Base-by-base conservation (phyloP, 352 stramenopile genomes). In the Aphanomyces cochlioides region DNA sequence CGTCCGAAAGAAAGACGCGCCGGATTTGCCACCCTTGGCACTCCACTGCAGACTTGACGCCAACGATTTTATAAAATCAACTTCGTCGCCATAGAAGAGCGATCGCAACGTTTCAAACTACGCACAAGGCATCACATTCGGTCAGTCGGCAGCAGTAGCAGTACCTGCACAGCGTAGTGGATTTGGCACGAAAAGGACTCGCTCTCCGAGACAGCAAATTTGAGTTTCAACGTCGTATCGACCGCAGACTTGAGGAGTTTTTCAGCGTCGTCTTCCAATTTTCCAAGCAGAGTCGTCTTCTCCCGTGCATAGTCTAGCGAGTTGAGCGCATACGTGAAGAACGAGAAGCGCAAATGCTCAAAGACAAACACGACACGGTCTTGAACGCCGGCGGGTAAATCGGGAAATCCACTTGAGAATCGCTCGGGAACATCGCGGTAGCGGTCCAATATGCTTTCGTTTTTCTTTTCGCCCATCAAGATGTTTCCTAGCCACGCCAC, bases 21-120 rank as follows among this genome's bases (percentile, higher is more conserved):
- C 96, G 8, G 93, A 98, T 81, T 99, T 99, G 41, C 97, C 97
- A 37, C 97, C 97, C 69, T 90, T 97, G 15, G 96, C 94, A 50
- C 95, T 82, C 95, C 95, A 99, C 36, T 81, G 80, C 67, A 83
- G 77, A 15, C 93, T 86, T 37, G 92, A 81, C 5, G 89, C 84
- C 69, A 96, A 85, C 3, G 87, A 95, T 63, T 88, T 88, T n/a
- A 94, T 70, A 61, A 88, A 96, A 17, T 79, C 73, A 8, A 71
- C 73, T 21, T 74, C 12, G 39, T 78, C 79, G 4, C 83, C 84
- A 53, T 87, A 94, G 56, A 94, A 93, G 12, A 98, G 83, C 45
- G 97, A 84, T 5, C 96, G 91, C 53, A 98, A 79, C 50, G 97
- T 84, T 57, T 98, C 93, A 75, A 98, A 89, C 83, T 98, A 82